phyloP scores from a whole-genome alignment of 331 rosid genomes.

The Saraca asoca region DNA sequence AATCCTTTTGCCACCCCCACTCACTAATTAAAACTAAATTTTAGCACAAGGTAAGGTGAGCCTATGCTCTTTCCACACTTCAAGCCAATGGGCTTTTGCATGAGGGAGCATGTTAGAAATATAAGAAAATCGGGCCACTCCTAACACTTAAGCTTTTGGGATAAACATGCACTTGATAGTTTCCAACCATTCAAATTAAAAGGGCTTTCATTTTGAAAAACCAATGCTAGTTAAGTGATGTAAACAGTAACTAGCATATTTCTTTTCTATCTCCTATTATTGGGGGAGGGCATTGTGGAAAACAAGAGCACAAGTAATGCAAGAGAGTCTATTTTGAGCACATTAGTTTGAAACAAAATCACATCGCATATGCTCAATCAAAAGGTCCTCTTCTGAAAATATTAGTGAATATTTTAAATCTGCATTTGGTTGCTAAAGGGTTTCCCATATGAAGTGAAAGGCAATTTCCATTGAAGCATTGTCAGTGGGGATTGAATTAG shows the following conservation, averaged over 20 bases:
- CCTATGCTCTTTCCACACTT: no score
- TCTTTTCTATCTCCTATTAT: not conserved
- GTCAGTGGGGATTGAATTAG: not conserved
- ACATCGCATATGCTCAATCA: not conserved
- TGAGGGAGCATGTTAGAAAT: no score
- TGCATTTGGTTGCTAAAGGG: not conserved
- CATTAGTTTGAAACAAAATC: not conserved
- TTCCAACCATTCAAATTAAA: not conserved
- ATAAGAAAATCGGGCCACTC: no score
- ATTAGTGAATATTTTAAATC: not conserved
- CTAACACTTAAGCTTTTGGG: no score
- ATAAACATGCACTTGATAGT: not conserved
- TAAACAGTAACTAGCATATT: not conserved
- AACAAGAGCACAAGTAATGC: not conserved
- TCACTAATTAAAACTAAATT: no score
- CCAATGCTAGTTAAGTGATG: not conserved
- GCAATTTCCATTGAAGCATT: not conserved
- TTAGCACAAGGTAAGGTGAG: no score
- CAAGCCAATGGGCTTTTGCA: no score
- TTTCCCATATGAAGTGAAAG: conserved; percentile 4
- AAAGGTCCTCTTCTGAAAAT: not conserved
- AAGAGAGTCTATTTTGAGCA: not conserved
- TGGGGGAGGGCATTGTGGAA: not conserved
- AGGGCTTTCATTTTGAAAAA: not conserved
- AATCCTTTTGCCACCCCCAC: no score